Evolutionary conservation across 2,329 filamentous ascomycete species (phyloP).

Genomic region (Sclerotinia spermophila): DNA sequence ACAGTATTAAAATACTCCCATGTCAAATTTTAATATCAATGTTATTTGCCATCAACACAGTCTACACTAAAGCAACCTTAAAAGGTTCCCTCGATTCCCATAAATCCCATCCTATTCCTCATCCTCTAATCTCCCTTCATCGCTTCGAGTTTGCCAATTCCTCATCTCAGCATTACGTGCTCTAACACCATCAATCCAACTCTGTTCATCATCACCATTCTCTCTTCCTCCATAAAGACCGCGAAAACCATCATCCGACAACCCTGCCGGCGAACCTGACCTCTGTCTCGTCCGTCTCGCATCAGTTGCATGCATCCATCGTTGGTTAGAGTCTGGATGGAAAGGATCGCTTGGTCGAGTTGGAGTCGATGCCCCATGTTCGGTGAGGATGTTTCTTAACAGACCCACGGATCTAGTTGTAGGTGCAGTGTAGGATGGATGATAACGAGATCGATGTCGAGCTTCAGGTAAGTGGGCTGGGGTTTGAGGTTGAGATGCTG

Average conservation of each 20-base stretch:
- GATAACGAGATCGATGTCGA: constrained; percentile 45
- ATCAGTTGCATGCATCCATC: constrained; percentile 4
- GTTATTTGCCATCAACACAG: not conserved
- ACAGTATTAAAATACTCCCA: not conserved
- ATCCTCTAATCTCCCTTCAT: constrained; percentile 31
- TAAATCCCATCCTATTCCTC: constrained; percentile 26
- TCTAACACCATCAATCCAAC: constrained; percentile 37
- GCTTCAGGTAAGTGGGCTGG: constrained; percentile 48
- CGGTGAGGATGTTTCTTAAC: constrained; percentile 4
- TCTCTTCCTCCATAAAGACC: constrained; percentile 49
- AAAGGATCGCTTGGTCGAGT: not conserved
- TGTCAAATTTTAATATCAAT: not conserved
- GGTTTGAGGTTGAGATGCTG: constrained; percentile 48
- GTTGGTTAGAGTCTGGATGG: not conserved
- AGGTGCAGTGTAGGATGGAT: constrained; percentile 46
- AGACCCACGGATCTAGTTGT: constrained; percentile 24
- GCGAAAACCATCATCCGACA: constrained; percentile 44
- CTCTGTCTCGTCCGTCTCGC: constrained; percentile 1
- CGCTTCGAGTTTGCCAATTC: constrained; percentile 14
- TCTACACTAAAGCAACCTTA: not conserved
- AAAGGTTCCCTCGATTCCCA: not conserved
- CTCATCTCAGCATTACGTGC: constrained; percentile 34
- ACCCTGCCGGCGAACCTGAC: constrained; percentile 39
- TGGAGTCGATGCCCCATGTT: not conserved
- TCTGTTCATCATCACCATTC: constrained; percentile 44